Evolutionary conservation across 805 yeast genomes (phyloP), one percentile per base, ranked within the genome.

Genomic region (Saccharomycopsis fodiens): DNA sequence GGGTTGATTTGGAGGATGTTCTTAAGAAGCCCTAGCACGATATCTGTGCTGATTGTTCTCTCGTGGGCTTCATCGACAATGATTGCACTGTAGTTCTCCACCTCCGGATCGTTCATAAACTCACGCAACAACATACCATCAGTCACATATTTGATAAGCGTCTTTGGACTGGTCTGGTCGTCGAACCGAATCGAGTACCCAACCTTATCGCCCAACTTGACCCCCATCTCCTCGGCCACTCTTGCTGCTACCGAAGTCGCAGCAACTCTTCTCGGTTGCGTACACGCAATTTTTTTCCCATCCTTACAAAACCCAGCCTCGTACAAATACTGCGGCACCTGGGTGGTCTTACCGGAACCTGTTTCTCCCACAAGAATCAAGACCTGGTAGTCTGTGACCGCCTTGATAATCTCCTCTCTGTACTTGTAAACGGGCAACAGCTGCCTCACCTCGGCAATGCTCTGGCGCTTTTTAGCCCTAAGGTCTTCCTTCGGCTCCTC

Each of bases 61-160:
- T 93, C 98, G 59, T 93, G 98, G 0, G 98, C 98, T 63, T 91
- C 98, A 64, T 91, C 98, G 40, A 91, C 81, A 83, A 91, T 88
- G 46, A 91, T 70, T 1, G 85, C 95, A 1, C 93, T 76, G 58
- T 89, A 91, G 2, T 64, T 66, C 1, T 70, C 62, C 35, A 89
- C 63, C 36, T 76, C 76, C 0, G 94, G 85, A 59, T 89, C 97
- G 1, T 73, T 67, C 29, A 89, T 64, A 53, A 86, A 82, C 63
- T 93, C 98, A 48, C 96, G 66, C 29, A 89, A 67, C 17, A 93
- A 69, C 87, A 88, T 85, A 72, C 98, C 98, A 62, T 93, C 98
- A 0, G 98, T 93, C 76, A 89, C 75, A 62, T 93, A 93, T 65
- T 91, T 91, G 43, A 93, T 71, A 12, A 72, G 63, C 0, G 98